A percentile compares a stretch with the other conserved stretches of the same genome.
Conservation (phyloP, 495 filamentous ascomycete genomes). For the Penicillium canescens region DNA sequence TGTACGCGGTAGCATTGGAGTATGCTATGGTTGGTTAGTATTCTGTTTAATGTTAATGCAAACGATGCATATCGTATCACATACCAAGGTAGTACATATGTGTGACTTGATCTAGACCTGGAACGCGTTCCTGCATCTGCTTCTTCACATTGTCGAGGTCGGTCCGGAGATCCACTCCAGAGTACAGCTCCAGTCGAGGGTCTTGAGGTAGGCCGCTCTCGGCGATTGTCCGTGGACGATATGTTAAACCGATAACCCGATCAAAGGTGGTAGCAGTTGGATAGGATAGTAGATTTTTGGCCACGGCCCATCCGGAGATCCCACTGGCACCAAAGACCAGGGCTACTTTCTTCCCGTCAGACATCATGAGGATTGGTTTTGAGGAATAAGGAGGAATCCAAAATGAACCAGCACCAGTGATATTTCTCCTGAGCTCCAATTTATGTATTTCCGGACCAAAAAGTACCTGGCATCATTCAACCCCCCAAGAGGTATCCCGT, state of each 20-base stretch:
- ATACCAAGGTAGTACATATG: slow-evolving; percentile 32
- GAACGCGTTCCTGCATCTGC: slow-evolving; percentile 20
- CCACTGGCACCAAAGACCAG: slow-evolving; percentile 33
- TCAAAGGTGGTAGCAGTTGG: slow-evolving; percentile 26
- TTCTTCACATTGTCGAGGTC: slow-evolving; percentile 16
- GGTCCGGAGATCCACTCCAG: slow-evolving; percentile 19
- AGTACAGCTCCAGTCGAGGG: slow-evolving; percentile 20
- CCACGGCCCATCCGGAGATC: slow-evolving; percentile 31
- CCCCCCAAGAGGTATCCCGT: too few relatives aligned
- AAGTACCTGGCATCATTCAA: too few relatives aligned
- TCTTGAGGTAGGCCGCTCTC: slow-evolving; percentile 22
- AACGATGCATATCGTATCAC: background rate
- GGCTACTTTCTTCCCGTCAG: slow-evolving; percentile 14
- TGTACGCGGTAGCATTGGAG: slow-evolving; percentile 23
- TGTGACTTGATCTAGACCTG: slow-evolving; percentile 25
- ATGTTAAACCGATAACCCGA: slow-evolving; percentile 24
- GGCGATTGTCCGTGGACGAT: slow-evolving; percentile 16
- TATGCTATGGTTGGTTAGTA: slow-evolving; percentile 10
- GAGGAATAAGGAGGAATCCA: background rate
- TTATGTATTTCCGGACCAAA: too few relatives aligned
- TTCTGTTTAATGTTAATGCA: too few relatives aligned
- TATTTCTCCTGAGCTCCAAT: too few relatives aligned
- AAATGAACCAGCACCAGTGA: too few relatives aligned
- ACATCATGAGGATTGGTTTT: background rate
- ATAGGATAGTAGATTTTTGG: slow-evolving; percentile 26